Evolutionary conservation across 176 grass and related monocot genomes (phyloP).

Genomic region (Themeda triandra): DNA sequence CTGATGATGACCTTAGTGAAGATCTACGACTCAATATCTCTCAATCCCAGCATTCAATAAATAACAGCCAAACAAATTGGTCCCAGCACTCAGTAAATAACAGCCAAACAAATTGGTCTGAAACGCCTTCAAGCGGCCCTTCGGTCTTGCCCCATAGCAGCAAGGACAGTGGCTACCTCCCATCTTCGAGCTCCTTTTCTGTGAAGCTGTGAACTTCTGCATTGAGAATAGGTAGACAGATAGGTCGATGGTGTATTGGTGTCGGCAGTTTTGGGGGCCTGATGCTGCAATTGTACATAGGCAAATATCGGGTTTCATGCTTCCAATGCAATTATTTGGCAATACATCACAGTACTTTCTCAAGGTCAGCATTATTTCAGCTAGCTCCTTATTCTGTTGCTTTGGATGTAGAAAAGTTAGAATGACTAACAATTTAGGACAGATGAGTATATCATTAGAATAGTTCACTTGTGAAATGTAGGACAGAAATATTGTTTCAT

Average conservation of each 20-base stretch:
- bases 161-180: conserved; percentile 36
- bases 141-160: conserved; percentile 37
- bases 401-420: too few relatives aligned
- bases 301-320: background rate
- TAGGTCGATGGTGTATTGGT: background rate
- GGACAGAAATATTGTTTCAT: too few relatives aligned
- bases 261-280: background rate
- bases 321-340: background rate
- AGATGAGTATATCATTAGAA: too few relatives aligned
- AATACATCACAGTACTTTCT: background rate
- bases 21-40: background rate
- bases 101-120: conserved; percentile 29
- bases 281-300: conserved; percentile 20
- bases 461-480: too few relatives aligned
- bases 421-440: too few relatives aligned
- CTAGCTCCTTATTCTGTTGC: background rate
- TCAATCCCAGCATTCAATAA: conserved; percentile 13
- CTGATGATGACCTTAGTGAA: conserved; percentile 33
- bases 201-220: conserved; percentile 7
- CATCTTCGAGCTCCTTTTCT: conserved; percentile 47
- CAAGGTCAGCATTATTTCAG: background rate
- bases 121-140: conserved; percentile 29
- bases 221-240: conserved; percentile 24
- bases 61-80: conserved; percentile 28
- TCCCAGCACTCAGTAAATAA: conserved; percentile 18